Base-by-base conservation (phyloP, 352 stramenopile species). In the Phytophthora meadii region DNA sequence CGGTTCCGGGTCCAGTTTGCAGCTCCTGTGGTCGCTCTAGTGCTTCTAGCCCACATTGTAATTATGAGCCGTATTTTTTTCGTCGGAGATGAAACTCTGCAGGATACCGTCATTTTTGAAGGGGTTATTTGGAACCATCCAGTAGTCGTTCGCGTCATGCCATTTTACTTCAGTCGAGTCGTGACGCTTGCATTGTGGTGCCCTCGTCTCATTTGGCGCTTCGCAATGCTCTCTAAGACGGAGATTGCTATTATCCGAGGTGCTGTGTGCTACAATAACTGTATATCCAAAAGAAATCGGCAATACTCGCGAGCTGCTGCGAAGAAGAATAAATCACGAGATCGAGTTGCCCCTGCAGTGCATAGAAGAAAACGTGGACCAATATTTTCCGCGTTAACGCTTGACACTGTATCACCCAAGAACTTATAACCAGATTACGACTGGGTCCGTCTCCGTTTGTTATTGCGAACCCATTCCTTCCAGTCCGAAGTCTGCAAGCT, bases 381-480 rank as follows among this genome's bases (percentile, higher is more conserved):
- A n/a, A 57, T 8, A 49, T 65, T 59, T 2, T 65, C 39, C 3
- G 30, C 53, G 2, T 22, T 55, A 24, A 37, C 3, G 17, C 25
- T 44, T 17, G 10, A 51, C 24, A 44, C 7, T 37, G 15, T 28
- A 46, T 3, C 15, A 28, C n/a, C 11, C 40, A 46, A 24, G 11
- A 46, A 25, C 11, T 46, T 49, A 9, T 17, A 30, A 12, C 14
- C 17, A 5, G 22, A 15, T 66, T 24, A 59, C 30, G 46, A 28
- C 10, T 7, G 19, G 37, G 28, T 48, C 5, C 68, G 60, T 14
- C 49, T 62, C 19, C 70, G 60, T 42, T 85, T 85, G 30, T 25
- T 37, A 15, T 41, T 57, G 5, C 48, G 68, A 15, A 56, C 30
- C 78, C 78, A 87, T 30, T 64, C 22, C 42, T 74, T 79, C 78